phyloP scores from a whole-genome alignment of 129 eudicot genomes.

The Escallonia herrerae region DNA sequence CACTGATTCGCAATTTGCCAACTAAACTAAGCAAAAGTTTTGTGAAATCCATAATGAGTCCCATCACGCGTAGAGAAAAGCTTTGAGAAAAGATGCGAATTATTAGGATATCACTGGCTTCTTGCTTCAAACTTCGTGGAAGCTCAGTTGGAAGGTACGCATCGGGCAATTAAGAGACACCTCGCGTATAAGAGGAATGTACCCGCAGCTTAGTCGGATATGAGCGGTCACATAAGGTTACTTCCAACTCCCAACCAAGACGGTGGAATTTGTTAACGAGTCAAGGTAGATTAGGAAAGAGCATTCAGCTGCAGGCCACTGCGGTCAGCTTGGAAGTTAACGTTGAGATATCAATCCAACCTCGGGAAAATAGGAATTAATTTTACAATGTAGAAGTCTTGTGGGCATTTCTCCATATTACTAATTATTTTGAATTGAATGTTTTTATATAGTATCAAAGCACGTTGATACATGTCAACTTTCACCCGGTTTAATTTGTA shows the following conservation, averaged over 20 bases:
- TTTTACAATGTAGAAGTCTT: too few species aligned
- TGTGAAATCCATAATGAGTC: constrained; percentile 16
- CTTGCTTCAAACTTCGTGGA: not conserved
- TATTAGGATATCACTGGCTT: constrained; percentile 1
- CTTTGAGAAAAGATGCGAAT: not conserved
- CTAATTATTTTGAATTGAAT: too few species aligned
- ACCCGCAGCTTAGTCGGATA: too few species aligned
- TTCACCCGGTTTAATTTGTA: too few species aligned
- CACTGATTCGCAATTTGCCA: not conserved
- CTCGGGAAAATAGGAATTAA: too few species aligned
- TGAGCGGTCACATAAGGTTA: too few species aligned
- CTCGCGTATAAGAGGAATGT: too few species aligned
- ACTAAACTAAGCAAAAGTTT: constrained; percentile 9
- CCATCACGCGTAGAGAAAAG: constrained; percentile 21
- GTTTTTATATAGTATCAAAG: too few species aligned
- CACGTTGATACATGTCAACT: too few species aligned
- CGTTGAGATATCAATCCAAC: too few species aligned
- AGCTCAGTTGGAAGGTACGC: constrained; percentile 1
- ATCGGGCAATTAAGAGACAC: too few species aligned
- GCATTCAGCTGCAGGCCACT: not conserved
- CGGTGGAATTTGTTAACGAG: not conserved
- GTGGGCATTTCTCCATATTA: too few species aligned
- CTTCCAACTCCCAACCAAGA: not conserved
- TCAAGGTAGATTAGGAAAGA: constrained; percentile 3
- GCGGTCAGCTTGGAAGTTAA: not conserved